Conservation (phyloP, 345 rosid genomes). For the Citrus glauca region DNA sequence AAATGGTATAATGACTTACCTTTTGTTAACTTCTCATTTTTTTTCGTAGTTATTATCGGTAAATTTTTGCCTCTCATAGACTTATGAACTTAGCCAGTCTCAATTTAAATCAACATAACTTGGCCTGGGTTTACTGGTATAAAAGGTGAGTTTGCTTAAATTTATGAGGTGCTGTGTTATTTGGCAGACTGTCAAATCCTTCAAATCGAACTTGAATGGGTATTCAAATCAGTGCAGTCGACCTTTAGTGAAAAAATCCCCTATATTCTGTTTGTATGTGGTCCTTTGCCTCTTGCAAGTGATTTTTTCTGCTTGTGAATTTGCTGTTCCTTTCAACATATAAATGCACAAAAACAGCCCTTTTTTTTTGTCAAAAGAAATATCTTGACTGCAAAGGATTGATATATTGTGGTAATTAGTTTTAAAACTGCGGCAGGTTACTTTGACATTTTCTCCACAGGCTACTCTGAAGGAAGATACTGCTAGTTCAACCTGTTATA, state of each 20-base stretch:
- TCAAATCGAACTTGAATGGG: background rate
- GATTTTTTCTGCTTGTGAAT: background rate
- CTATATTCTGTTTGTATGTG: background rate
- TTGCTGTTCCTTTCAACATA: background rate
- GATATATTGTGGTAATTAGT: constrained; percentile 42
- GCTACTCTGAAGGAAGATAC: constrained; percentile 84
- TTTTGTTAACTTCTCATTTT: background rate
- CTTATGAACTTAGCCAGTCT: background rate
- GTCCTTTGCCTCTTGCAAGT: background rate
- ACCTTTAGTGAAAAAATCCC: background rate
- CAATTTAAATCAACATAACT: background rate
- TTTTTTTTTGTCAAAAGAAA: constrained; percentile 20
- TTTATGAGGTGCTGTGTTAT: background rate
- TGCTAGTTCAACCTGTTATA: constrained; percentile 67
- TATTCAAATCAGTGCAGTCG: background rate
- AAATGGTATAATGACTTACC: background rate
- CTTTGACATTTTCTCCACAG: constrained; percentile 74
- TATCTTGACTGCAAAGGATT: constrained; percentile 31
- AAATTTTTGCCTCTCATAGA: background rate
- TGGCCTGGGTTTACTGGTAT: background rate
- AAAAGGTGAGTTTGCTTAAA: background rate
- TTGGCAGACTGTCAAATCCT: background rate
- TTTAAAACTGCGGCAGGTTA: constrained; percentile 61
- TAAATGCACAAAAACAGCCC: background rate
- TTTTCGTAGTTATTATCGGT: background rate